phyloP scores from a whole-genome alignment of 2,329 filamentous ascomycete genomes.

The Aspergillus latus region DNA sequence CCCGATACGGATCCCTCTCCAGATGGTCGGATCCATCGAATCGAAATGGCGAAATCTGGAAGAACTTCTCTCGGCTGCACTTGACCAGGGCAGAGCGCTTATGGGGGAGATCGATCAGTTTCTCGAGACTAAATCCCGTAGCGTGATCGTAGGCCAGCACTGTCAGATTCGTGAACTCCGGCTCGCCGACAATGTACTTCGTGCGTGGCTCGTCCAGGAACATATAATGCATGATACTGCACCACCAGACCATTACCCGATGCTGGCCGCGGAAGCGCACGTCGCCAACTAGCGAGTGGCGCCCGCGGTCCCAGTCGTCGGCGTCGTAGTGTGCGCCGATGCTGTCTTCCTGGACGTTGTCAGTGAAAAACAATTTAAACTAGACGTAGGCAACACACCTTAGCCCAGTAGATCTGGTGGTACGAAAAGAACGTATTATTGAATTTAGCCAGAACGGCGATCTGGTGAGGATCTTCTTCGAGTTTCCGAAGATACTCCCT shows the following conservation, averaged over 20 bases:
- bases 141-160: conserved; percentile 72
- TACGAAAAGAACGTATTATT: conserved; percentile 71
- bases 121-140: conserved; percentile 70
- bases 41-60: conserved; percentile 56
- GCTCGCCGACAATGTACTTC: conserved; percentile 59
- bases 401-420: conserved; percentile 77
- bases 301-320: conserved; percentile 10
- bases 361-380: background rate
- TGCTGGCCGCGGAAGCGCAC: conserved; percentile 54
- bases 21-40: conserved; percentile 24
- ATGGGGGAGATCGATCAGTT: conserved; percentile 69
- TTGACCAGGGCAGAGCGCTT: conserved; percentile 68
- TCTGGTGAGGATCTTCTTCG: conserved; percentile 69
- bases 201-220: conserved; percentile 60
- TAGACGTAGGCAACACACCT: conserved; percentile 42
- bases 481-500: conserved; percentile 67
- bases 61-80: conserved; percentile 65
- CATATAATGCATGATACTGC: conserved; percentile 57
- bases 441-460: conserved; percentile 69
- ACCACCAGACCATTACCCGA: conserved; percentile 59
- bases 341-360: conserved; percentile 50
- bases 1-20: conserved; percentile 23
- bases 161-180: conserved; percentile 66
- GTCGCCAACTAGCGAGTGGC: conserved; percentile 47
- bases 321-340: conserved; percentile 9